Base-by-base conservation (phyloP, 2,329 filamentous ascomycete species). In the Stagonosporopsis vannaccii region DNA sequence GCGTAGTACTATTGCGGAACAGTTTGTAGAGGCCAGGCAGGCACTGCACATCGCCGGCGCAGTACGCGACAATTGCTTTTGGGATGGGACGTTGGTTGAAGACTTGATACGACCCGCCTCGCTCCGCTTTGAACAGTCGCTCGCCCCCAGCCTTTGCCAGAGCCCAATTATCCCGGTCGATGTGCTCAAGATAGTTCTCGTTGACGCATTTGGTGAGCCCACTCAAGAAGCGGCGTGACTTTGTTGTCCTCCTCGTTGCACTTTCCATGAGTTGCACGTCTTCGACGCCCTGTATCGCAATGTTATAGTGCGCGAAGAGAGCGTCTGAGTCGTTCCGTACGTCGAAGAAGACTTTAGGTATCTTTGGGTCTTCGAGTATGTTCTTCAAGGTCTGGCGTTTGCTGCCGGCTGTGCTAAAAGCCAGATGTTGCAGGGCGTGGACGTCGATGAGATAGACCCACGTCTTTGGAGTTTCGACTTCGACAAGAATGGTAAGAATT, bases 341-440 rank as follows among this genome's bases (percentile, higher is more conserved):
- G 40, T 71, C 68, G 59, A 70, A 72, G 58, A 71, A 68, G 22
- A 62, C 66, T 33, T 70, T 69, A 20, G 63, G 47, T 20, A 74
- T 72, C 0, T 59, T 39, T 30, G 42, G 22, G 6, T 58, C 47
- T 55, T 77, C 32, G 2, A 76, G 66, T 3, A 41, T 41, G 22
- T 4, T 25, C 37, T 41, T 41, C 11, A 23, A 6, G 4, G 19
- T 41, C 11, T 13, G 6, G 9, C 6, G 4, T 9, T 41, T 15
- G 6, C 7, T 7, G 6, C n/a, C 35, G 15, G 35, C 12, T 5
- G 35, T 37, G n/a, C 6, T 7, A 17, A 37, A 37, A 6, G 35
- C 35, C 6, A 12, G 6, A 7, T 19, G n/a, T 6, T 15, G 7
- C 5, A 37, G 35, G 4, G 4, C 6, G n/a, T 6, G n/a, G 6